Base-by-base conservation (phyloP, 495 filamentous ascomycete genomes). In the Ascobolus immersus region DNA sequence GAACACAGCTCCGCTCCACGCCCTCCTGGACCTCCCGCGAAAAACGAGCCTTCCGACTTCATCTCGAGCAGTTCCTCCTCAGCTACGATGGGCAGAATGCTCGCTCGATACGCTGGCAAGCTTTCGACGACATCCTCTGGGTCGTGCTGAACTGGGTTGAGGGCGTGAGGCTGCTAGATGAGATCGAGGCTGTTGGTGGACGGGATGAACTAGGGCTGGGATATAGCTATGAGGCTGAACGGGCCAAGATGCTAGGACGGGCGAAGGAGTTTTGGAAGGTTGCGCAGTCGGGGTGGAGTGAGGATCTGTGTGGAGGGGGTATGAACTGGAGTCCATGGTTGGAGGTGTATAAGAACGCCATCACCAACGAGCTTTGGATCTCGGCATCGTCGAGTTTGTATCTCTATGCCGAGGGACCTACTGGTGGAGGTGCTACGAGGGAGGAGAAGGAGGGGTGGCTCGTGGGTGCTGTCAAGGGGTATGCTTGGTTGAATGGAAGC, bases 51-150 rank as follows among this genome's bases (percentile, higher is more conserved):
- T n/a, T n/a, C n/a, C n/a, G n/a, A n/a, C n/a, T n/a, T n/a, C 86
- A 81, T 44, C 86, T 92, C 47, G 59, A 67, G 4, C 74, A 93
- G 12, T 53, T 68, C 0, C 54, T 69, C 10, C 64, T 64, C 5
- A 84, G 73, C 48, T 92, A 84, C 49, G 91, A 84, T 47, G 84
- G 75, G 17, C 78, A 93, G 47, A 70, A 91, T 49, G 62, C 65
- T 9, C 72, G 82, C 39, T 55, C 63, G 13, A 56, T 94, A 19
- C 64, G 79, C 13, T 66, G 62, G 22, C 65, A 94, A 47, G 86
- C 84, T 1, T 91, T 72, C 47, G 86, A 96, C 50, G 86, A 96
- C 49, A 93, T 93, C 62, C 64, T 92, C 14, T 96, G 86, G 86
- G 80, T 94, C 8, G 84, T 91, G 1, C 58, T 94, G 28, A 76